Evolutionary conservation across 441 rosid genomes (phyloP), one percentile per base, ranked within the genome.

Genomic region (Adansonia madagascariensis): DNA sequence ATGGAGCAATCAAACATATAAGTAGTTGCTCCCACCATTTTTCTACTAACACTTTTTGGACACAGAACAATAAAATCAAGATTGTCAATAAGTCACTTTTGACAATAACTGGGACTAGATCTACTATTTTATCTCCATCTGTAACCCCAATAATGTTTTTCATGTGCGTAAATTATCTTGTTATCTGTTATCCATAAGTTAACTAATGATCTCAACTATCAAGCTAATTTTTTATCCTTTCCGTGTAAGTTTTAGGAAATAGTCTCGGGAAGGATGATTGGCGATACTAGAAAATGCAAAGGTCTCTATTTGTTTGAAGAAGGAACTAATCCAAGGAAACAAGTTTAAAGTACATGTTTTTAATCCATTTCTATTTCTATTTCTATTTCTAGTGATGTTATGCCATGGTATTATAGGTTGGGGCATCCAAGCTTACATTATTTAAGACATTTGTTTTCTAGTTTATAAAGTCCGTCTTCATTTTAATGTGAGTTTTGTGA

Each of bases 341-440:
- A 35, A 35, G 39, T 3, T 35, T 35, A 35, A 35, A 35, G 4
- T 35, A 3, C 39, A 35, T 35, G 39, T 3, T 35, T 35, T 35
- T 35, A 35, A 35, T 35, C 39, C 39, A 35, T 35, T 35, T 35
- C 4, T 35, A 35, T 35, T 35, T 35, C 39, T 35, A 35, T 55
- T 7, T 55, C 22, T 18, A n/a, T n/a, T 55, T 17, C 60, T 17
- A 18, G 8, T 55, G 9, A 17, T 55, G 60, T 55, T 55, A 55
- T 18, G 18, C 60, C n/a, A 15, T 55, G 18, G 60, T 18, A 55
- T 55, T 55, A 55, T 8, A 55, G 60, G n/a, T 55, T 55, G n/a
- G 60, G 60, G n/a, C 60, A 55, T 55, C 60, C 60, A 55, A 55
- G 18, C n/a, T 55, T 55, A 14, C n/a, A 15, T 52, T 52, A 52